Percentiles rank a stretch among this genome's conserved stretches.
Conservation (phyloP, 2,329 filamentous ascomycete genomes). For the Pyrenochaeta sp. region DNA sequence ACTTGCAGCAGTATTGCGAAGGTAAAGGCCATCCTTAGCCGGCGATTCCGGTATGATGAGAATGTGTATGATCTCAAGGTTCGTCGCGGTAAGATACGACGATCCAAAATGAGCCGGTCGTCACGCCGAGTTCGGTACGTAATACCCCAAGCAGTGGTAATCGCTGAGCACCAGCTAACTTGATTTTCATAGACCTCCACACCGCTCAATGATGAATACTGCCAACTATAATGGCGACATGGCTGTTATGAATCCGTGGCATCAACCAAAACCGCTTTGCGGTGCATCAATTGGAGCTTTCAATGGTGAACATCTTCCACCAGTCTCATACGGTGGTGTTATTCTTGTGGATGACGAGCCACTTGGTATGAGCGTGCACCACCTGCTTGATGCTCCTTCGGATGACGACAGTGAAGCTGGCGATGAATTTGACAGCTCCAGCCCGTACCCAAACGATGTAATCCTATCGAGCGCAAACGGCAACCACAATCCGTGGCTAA, state of each 20-base stretch:
- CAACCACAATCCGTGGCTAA: slow-evolving; percentile 42
- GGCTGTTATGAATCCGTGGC: slow-evolving; percentile 70
- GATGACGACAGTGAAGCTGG: slow-evolving; percentile 58
- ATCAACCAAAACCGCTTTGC: slow-evolving; percentile 79
- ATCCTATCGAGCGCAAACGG: slow-evolving; percentile 54
- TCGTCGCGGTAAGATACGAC: slow-evolving; percentile 71
- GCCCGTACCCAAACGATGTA: slow-evolving; percentile 33
- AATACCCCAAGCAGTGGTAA: background rate
- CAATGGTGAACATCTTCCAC: slow-evolving; percentile 83
- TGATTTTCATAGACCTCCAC: slow-evolving; percentile 42
- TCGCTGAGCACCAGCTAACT: too few species aligned
- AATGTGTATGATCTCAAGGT: slow-evolving; percentile 73
- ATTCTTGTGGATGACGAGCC: slow-evolving; percentile 83
- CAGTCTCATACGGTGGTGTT: slow-evolving; percentile 89
- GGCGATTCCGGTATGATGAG: slow-evolving; percentile 73
- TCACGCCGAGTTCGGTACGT: slow-evolving; percentile 31
- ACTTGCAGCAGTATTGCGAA: slow-evolving; percentile 78
- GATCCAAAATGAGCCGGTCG: slow-evolving; percentile 61
- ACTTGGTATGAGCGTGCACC: slow-evolving; percentile 95
- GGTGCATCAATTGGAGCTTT: slow-evolving; percentile 94
- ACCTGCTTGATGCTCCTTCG: slow-evolving; percentile 80
- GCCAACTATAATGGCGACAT: slow-evolving; percentile 46
- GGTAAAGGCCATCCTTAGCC: slow-evolving; percentile 74
- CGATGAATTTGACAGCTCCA: slow-evolving; percentile 42
- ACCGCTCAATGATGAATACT: slow-evolving; percentile 51